These are phyloP conservation scores for Fusarium mundagurra DNA, from an alignment of 2,329 filamentous ascomycete species.

Conservation along the genomic window DNA sequence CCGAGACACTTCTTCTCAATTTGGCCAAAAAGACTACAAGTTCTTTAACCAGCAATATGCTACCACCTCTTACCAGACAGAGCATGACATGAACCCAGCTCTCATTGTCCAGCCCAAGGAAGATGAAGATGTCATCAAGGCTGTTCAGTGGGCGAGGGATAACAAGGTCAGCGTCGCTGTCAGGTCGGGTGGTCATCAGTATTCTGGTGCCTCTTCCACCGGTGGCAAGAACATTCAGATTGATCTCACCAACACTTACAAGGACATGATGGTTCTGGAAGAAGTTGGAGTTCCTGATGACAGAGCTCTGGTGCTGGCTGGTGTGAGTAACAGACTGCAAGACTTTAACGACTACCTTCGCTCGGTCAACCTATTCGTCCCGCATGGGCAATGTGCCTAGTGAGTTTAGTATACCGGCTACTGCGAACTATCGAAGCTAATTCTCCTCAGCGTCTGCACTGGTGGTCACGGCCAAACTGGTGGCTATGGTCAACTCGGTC, in stretches of 20 bases:
- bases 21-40: constrained; percentile 20
- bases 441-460: constrained; percentile 47
- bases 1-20: constrained; percentile 19
- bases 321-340: constrained; percentile 54
- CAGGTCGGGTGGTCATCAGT: constrained; percentile 60
- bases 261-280: constrained; percentile 44
- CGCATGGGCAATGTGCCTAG: constrained; percentile 57
- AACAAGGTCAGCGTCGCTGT: constrained; percentile 56
- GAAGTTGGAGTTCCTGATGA: constrained; percentile 36
- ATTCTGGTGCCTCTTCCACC: constrained; percentile 60
- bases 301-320: constrained; percentile 49
- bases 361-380: constrained; percentile 54
- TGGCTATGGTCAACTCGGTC: constrained; percentile 58
- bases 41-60: constrained; percentile 54
- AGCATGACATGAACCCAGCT: constrained; percentile 55
- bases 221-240: constrained; percentile 56
- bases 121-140: constrained; percentile 53
- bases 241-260: constrained; percentile 52
- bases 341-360: constrained; percentile 56
- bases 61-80: constrained; percentile 52
- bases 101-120: constrained; percentile 56
- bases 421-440: neutral
- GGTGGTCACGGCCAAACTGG: constrained; percentile 60
- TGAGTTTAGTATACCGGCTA: neutral
- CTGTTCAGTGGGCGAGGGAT: constrained; percentile 53